Base-by-base conservation (phyloP, 192 early-diverging fungal species). In the Mortierella hygrophila region DNA sequence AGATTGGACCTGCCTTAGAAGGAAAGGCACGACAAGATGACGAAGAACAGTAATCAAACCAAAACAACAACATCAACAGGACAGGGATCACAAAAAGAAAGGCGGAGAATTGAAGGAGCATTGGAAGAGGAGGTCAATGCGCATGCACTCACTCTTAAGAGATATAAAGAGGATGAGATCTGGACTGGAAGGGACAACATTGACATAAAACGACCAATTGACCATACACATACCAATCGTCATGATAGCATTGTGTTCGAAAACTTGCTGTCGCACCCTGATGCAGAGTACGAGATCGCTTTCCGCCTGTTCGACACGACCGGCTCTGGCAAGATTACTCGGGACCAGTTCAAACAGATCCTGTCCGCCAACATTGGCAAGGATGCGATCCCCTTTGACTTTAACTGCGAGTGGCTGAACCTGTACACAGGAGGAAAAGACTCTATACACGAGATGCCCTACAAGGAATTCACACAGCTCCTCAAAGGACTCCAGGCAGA, bases 271-370 rank as follows among this genome's bases (percentile, higher is more conserved):
- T 85, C 89, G 16, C 90, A 89, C 54, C 93, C 94, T 20, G 93
- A 95, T 81, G 94, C 94, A 35, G 94, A 94, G 72, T 95, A 93
- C 72, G 93, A 95, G 81, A 90, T 95, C 44, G 93, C 94, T 21
- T 94, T 94, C 76, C 89, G 92, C 32, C 81, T 94, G 16, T 93
- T 95, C 87, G 94, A 94, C 70, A 83, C 88, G n/a, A 80, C 90
- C 37, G 91, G 91, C 40, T 90, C 91, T 37, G 92, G 93, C 72
- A 90, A 89, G 75, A 90, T 94, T 70, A 92, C 93, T 38, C 84
- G 93, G 57, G 92, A 94, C n/a, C 93, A 94, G 82, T 93, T 95
- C 90, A 93, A 91, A 73, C 83, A 92, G 5, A 92, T 94, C 54
- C 78, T 95, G 15, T 74, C 87, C 6, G 87, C 90, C 37, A 89